Base-by-base conservation (phyloP, 2,329 filamentous ascomycete species). In the Lachnellula suecica region DNA sequence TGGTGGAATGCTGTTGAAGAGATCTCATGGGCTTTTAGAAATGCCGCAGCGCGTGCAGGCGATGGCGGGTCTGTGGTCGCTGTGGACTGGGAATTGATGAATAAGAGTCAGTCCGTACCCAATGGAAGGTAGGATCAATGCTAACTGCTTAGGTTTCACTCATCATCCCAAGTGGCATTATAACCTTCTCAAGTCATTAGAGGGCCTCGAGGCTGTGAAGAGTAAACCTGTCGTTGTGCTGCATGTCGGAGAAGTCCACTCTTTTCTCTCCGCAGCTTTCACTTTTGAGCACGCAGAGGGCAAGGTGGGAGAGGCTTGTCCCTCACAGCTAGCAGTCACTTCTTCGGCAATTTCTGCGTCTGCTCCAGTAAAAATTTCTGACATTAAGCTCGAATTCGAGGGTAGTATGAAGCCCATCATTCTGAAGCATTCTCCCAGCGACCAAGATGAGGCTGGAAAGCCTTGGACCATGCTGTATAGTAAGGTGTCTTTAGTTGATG, bases 1-100 rank as follows among this genome's bases (percentile, higher is more conserved):
- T 88, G 85, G 84, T 71, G 77, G 53, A 72, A 78, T 54, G 74
- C 84, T 25, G 73, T 76, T 4, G 82, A 87, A 63, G 80, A 85
- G 34, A 68, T 87, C 34, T 76, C 78, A 44, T 86, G 83, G 81
- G 71, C 76, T n/a, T 67, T 87, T 52, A 74, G 84, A 56, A 73
- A 75, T 53, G 83, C 81, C 10, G 83, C 83, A 4, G 72, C 71
- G 3, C 71, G 77, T 54, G 71, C 73, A 43, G 76, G 76, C 7
- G 76, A 81, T 47, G 76, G 75, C 8, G 78, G 81, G 47, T 70
- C 85, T 25, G 74, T 87, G 8, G 69, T 87, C 31, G 75, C 82
- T 24, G 78, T 85, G 46, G 83, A 86, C 62, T 86, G 85, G 81
- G 84, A 87, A 63, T 71, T 88, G 41, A 72, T 87, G 66, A 75